These are phyloP conservation scores for Globisporangium paroecandrum DNA, from an alignment of 352 stramenopile species.

Conservation along the genomic window DNA sequence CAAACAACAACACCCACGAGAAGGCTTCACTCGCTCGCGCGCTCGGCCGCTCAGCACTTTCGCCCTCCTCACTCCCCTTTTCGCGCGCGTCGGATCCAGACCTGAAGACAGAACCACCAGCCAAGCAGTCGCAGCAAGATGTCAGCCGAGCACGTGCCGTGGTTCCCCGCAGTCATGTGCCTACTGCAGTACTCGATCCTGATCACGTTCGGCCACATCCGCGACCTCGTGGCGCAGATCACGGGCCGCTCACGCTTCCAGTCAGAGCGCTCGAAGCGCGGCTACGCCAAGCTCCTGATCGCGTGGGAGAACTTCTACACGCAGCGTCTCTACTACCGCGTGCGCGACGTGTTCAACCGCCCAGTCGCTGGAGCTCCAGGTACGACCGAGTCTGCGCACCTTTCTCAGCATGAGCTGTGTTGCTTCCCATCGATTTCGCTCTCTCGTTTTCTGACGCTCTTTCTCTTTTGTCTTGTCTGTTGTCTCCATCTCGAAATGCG, in stretches of 20 bases:
- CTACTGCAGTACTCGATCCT: conserved; percentile 38
- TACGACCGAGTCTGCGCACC: not conserved
- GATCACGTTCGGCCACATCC: conserved; percentile 38
- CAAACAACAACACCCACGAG: not conserved
- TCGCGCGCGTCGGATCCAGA: not conserved
- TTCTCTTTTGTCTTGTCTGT: conserved; percentile 74
- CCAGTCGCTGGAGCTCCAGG: conserved; percentile 30
- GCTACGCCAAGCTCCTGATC: conserved; percentile 86
- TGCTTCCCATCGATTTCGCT: not conserved
- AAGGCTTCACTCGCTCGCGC: not conserved
- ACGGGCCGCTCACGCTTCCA: conserved; percentile 35
- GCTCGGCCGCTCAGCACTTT: not conserved
- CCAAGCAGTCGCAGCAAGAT: conserved; percentile 2
- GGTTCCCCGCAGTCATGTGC: conserved; percentile 33
- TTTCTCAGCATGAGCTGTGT: not conserved
- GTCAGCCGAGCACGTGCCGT: conserved; percentile 26
- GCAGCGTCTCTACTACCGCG: conserved; percentile 89
- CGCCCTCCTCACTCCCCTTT: conserved; percentile 4
- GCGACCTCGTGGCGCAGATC: conserved; percentile 28
- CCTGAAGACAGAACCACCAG: not conserved
- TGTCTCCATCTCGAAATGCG: conserved; percentile 72
- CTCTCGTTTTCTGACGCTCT: not conserved
- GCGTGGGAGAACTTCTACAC: conserved; percentile 95
- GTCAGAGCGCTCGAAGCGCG: conserved; percentile 19
- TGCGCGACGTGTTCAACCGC: conserved; percentile 66